Conservation (phyloP, 257 asterid species). For the Nicotiana benthamiana region DNA sequence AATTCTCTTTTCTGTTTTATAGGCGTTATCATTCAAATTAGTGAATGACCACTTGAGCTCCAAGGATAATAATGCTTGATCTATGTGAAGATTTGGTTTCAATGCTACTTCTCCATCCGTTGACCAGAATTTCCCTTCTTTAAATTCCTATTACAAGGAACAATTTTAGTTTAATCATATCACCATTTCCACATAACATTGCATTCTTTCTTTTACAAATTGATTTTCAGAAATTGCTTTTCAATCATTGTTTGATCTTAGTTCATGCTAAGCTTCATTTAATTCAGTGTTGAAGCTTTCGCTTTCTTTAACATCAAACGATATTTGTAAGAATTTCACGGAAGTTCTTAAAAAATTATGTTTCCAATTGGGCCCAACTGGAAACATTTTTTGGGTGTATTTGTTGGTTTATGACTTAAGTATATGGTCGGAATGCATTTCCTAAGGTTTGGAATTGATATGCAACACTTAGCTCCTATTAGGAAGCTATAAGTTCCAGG, state of each 20-base stretch:
- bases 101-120: conserved; percentile 20
- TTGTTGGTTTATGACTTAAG: too few relatives aligned
- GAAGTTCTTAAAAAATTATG: too few relatives aligned
- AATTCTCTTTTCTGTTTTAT: conserved; percentile 11
- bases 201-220: background rate
- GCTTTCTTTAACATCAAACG: too few relatives aligned
- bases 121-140: conserved; percentile 17
- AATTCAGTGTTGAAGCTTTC: too few relatives aligned
- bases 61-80: conserved; percentile 31
- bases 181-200: background rate
- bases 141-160: conserved; percentile 24
- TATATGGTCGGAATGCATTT: too few relatives aligned
- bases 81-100: conserved; percentile 23
- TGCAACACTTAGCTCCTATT: too few relatives aligned
- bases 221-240: background rate
- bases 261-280: background rate
- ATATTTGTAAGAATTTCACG: too few relatives aligned
- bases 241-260: background rate
- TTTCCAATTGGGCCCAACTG: too few relatives aligned
- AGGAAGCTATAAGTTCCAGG: too few relatives aligned
- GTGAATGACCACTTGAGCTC: conserved; percentile 32
- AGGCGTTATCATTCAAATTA: background rate
- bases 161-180: background rate
- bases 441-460: too few relatives aligned
- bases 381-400: too few relatives aligned